Evolutionary conservation across 148 eudicot genomes (phyloP).

Genomic region (Rheum nobile): DNA sequence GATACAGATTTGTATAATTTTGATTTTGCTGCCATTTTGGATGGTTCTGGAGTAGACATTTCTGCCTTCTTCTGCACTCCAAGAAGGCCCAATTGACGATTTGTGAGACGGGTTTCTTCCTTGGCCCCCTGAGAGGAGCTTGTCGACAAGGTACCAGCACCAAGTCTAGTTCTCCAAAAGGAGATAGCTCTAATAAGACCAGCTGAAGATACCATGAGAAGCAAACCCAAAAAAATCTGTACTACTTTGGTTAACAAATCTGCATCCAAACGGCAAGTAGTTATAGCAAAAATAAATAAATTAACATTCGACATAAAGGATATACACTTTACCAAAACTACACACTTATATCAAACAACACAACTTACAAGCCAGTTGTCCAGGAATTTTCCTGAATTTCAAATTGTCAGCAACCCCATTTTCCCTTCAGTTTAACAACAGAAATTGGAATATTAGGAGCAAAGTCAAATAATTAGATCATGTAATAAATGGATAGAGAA

Average conservation of each 20-base stretch:
- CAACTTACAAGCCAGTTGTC: conserved; percentile 58
- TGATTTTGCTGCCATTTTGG: conserved; percentile 13
- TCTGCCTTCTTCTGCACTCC: conserved; percentile 49
- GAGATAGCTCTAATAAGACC: conserved; percentile 56
- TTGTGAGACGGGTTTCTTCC: conserved; percentile 46
- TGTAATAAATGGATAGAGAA: neutral
- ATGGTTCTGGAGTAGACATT: conserved; percentile 26
- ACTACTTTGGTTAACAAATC: conserved; percentile 39
- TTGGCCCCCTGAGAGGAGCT: conserved; percentile 33
- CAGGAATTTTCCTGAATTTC: conserved; percentile 29
- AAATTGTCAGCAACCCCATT: conserved; percentile 29
- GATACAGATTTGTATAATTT: conserved; percentile 15
- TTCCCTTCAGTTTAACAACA: conserved; percentile 34
- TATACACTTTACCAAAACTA: neutral
- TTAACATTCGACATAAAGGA: neutral
- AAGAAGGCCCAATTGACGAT: conserved; percentile 56
- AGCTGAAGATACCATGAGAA: conserved; percentile 49
- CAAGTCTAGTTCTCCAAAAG: conserved; percentile 31
- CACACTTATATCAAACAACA: conserved; percentile 6
- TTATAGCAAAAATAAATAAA: conserved; percentile 7
- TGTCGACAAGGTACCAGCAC: conserved; percentile 18
- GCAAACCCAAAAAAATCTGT: conserved; percentile 25
- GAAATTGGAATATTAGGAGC: conserved; percentile 8
- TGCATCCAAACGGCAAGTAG: conserved; percentile 20
- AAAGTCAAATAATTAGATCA: neutral